Evolutionary conservation across 768 basidiomycete species (phyloP), one percentile per base, ranked within the genome.

Genomic region (Agrocybe praecox): DNA sequence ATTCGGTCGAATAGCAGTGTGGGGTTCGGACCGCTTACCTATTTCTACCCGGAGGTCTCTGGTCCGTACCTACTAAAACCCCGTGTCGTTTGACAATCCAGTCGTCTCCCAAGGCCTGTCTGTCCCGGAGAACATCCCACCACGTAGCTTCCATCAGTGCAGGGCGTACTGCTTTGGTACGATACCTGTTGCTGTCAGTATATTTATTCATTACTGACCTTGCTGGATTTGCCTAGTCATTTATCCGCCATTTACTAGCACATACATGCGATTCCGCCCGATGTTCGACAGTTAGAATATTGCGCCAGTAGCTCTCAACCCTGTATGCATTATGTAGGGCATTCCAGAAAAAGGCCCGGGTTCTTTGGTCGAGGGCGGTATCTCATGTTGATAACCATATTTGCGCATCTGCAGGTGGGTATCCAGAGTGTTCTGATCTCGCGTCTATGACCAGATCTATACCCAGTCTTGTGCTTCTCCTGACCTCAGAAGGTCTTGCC

Each of bases 1-100:
- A 24, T 45, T 12, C 19, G 40, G 14, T n/a, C 34, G n/a, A 44
- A 43, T 49, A 59, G n/a, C n/a, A n/a, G 61, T 62, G 58, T 62
- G 61, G 58, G 61, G 40, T 57, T 59, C 46, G 40, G 55, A 21
- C n/a, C n/a, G 42, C 26, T 49, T 49, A 53, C 2, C 56, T 19
- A 26, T 56, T 50, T 18, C 56, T 21, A 12, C 46, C 56, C 19
- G 42, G 24, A 10, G 52, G 56, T 5, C 55, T 33, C 40, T 17
- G 17, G 2, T 46, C 60, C 43, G 67, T 67, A 71, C 71, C 70
- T 67, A 72, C 71, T 72, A 72, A 69, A 70, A 68, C 68, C 68
- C 66, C 65, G 52, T 49, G 48, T 29, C 26, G 4, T 45, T 22
- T 48, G 11, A 32, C 58, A 0, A 59, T 40, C 69, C 69, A 69